Percentiles rank a stretch among this genome's conserved stretches.
Evolutionary conservation across 352 stramenopile genomes (phyloP).

Genomic region (Elongisporangium undulatum): DNA sequence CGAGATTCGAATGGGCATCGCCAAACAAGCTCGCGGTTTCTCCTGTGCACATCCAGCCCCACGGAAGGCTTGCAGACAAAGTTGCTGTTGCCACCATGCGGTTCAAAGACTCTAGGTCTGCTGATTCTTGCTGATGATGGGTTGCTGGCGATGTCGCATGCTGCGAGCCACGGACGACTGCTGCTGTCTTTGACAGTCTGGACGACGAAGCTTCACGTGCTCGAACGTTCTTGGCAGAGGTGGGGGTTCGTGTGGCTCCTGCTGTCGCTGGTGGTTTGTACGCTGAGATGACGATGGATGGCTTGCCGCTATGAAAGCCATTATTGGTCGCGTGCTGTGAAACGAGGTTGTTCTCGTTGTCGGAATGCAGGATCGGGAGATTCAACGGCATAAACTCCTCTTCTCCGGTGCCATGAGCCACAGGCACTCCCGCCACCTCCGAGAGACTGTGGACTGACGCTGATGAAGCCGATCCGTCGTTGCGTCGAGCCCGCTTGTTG

Average conservation of each 20-base stretch:
- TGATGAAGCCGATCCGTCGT: neutral
- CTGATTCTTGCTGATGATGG: neutral
- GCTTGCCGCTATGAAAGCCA: neutral
- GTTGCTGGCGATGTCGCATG: neutral
- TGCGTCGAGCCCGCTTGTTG: constrained; percentile 20
- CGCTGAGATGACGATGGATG: neutral
- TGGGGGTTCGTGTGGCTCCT: neutral
- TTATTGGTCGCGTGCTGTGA: neutral
- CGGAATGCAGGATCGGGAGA: constrained; percentile 25
- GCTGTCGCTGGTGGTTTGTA: neutral
- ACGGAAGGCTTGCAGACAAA: constrained; percentile 31
- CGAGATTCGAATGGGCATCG: constrained; percentile 18
- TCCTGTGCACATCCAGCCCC: constrained; percentile 58
- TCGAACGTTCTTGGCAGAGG: neutral
- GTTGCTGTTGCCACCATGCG: constrained; percentile 41
- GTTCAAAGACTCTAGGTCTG: constrained; percentile 20
- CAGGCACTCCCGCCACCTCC: neutral
- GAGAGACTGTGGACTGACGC: neutral
- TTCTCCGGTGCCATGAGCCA: constrained; percentile 5
- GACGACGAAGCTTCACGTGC: neutral
- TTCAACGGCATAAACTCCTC: constrained; percentile 51
- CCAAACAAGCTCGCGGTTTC: constrained; percentile 33
- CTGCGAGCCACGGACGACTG: neutral
- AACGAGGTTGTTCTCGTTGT: constrained; percentile 3
- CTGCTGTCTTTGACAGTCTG: neutral